Conservation (phyloP, 176 grass and related monocot species). For the Metroxylon sagu region DNA sequence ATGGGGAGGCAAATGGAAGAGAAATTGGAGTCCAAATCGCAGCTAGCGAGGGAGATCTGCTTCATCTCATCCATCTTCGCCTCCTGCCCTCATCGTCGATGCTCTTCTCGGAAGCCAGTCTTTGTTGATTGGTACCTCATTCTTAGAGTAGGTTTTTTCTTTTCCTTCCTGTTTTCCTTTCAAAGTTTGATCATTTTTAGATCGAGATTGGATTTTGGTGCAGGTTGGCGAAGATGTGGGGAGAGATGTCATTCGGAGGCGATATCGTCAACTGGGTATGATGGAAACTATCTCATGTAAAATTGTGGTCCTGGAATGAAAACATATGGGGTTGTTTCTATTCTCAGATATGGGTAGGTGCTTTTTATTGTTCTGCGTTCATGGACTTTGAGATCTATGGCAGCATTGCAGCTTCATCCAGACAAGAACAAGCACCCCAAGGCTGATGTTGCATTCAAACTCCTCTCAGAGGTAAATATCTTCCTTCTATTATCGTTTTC, state of each 20-base stretch:
- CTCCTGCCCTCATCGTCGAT: constrained; percentile 46
- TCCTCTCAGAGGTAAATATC: constrained; percentile 65
- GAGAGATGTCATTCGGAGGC: constrained; percentile 43
- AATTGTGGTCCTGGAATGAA: too few species aligned
- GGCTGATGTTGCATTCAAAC: constrained; percentile 87
- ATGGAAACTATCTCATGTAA: too few species aligned
- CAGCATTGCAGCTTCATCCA: constrained; percentile 88
- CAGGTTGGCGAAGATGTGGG: constrained; percentile 53
- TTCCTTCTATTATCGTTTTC: too few species aligned
- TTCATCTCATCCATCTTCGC: constrained; percentile 47
- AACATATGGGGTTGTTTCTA: too few species aligned
- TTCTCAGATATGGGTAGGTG: too few species aligned
- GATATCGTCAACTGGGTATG: constrained; percentile 69
- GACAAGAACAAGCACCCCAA: constrained; percentile 92
- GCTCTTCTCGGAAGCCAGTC: constrained; percentile 20
- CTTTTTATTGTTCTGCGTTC: too few species aligned
- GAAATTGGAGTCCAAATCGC: constrained; percentile 27
- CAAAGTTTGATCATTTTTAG: too few species aligned
- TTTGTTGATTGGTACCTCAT: constrained; percentile 97
- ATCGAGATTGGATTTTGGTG: background rate
- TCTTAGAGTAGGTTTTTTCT: constrained; percentile 30
- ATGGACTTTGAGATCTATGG: background rate
- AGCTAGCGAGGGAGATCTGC: constrained; percentile 31
- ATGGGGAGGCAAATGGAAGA: constrained; percentile 16
- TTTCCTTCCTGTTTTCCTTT: too few species aligned